phyloP scores from a whole-genome alignment of 345 rosid species.

The Turnera subulata region DNA sequence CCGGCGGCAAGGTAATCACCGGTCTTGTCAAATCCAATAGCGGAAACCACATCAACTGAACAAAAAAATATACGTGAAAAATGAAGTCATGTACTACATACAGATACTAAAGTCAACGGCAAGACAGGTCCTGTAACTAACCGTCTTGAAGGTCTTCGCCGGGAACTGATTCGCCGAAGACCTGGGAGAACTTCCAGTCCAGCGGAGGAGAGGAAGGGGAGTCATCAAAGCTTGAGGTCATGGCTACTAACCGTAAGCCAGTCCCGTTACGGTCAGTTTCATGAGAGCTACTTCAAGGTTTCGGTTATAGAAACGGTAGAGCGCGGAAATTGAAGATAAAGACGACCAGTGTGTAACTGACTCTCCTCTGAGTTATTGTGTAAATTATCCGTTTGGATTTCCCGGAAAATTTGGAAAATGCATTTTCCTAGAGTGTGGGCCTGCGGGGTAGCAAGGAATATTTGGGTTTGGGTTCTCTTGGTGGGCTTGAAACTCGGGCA shows the following conservation, averaged over 20 bases:
- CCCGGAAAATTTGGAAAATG: too few species aligned
- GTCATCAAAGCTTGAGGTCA: conserved; percentile 24
- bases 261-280: too few species aligned
- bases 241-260: conserved; percentile 1
- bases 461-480: neutral
- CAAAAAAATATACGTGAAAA: neutral
- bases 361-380: too few species aligned
- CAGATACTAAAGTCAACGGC: neutral
- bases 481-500: too few species aligned
- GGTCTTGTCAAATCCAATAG: conserved; percentile 50
- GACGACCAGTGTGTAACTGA: too few species aligned
- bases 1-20: conserved; percentile 64
- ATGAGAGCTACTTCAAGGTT: too few species aligned
- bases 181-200: conserved; percentile 59
- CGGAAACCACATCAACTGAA: conserved; percentile 46
- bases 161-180: conserved; percentile 46
- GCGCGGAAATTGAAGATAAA: too few species aligned
- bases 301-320: too few species aligned
- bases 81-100: neutral
- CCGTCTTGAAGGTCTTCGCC: conserved; percentile 55
- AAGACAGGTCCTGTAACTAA: conserved; percentile 7
- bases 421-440: too few species aligned
- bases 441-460: too few species aligned
- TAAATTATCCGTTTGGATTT: conserved; percentile 13
- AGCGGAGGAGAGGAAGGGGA: conserved; percentile 21